Conservation (phyloP, 495 filamentous ascomycete species). For the Rostrohypoxylon terebratum region DNA sequence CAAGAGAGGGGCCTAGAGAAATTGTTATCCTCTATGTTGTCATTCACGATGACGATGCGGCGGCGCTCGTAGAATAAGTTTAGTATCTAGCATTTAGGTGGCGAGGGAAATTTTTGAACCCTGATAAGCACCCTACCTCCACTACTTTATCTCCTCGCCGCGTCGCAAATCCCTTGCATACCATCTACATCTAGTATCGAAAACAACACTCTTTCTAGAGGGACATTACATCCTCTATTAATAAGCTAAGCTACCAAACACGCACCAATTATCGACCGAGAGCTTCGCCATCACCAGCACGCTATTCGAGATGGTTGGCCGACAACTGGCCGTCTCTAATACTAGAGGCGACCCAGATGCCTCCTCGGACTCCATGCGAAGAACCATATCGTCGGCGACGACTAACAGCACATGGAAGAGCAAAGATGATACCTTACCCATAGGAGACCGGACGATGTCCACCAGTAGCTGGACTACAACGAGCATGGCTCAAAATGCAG, state of each 20-base stretch:
- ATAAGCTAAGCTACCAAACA: background rate
- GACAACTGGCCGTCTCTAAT: constrained; percentile 4
- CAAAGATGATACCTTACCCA: constrained; percentile 32
- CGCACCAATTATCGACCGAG: background rate
- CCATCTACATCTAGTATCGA: constrained; percentile 1
- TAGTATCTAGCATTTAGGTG: background rate
- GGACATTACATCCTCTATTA: background rate
- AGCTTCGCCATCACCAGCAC: background rate
- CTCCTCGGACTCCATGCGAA: constrained; percentile 29
- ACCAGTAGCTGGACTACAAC: constrained; percentile 38
- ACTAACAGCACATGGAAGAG: constrained; percentile 14
- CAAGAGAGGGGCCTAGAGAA: constrained; percentile 26
- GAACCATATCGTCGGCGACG: constrained; percentile 31
- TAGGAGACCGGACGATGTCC: constrained; percentile 27
- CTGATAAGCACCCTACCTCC: constrained; percentile 15
- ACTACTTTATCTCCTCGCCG: constrained; percentile 19
- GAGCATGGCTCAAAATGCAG: constrained; percentile 7
- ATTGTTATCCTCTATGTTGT: constrained; percentile 10
- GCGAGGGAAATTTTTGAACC: background rate
- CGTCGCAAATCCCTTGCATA: constrained; percentile 12
- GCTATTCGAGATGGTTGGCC: constrained; percentile 10
- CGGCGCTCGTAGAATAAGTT: constrained; percentile 8
- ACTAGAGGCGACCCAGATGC: constrained; percentile 3
- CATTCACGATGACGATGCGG: constrained; percentile 17
- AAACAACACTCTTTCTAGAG: background rate